phyloP scores from a whole-genome alignment of 1,284 basidiomycete genomes.

The Ceratobasidium sp. region DNA sequence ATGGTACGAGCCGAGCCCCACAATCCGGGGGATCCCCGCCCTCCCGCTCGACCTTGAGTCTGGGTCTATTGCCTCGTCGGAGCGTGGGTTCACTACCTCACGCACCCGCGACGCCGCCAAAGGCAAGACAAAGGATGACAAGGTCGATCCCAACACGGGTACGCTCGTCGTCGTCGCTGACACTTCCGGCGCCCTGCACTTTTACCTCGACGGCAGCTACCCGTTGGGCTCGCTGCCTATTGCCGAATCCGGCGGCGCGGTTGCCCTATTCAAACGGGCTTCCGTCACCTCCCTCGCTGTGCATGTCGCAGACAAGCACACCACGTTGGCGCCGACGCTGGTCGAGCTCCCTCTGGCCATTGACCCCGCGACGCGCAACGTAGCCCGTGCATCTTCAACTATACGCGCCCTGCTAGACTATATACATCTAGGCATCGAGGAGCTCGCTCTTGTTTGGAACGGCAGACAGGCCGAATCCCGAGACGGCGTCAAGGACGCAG shows the following conservation, averaged over 20 bases:
- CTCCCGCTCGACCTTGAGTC: slow-evolving; percentile 67
- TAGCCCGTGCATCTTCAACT: slow-evolving; percentile 77
- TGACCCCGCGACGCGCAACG: slow-evolving; percentile 69
- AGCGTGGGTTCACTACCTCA: slow-evolving; percentile 30
- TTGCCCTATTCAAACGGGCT: slow-evolving; percentile 28
- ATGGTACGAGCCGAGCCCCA: slow-evolving; percentile 63
- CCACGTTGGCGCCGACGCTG: slow-evolving; percentile 63
- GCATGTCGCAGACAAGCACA: slow-evolving; percentile 49
- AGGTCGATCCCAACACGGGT: slow-evolving; percentile 69
- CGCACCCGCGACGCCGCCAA: slow-evolving; percentile 52
- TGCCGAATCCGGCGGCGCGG: slow-evolving; percentile 54
- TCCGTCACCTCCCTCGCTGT: slow-evolving; percentile 41
- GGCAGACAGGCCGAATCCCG: slow-evolving; percentile 67
- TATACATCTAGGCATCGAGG: slow-evolving; percentile 73
- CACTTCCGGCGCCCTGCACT: slow-evolving; percentile 68
- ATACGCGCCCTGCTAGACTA: slow-evolving; percentile 79
- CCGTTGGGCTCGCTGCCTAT: slow-evolving; percentile 74
- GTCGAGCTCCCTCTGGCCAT: slow-evolving; percentile 71
- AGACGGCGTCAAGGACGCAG: slow-evolving; percentile 75
- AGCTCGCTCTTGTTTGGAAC: slow-evolving; percentile 78
- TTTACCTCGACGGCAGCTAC: slow-evolving; percentile 84
- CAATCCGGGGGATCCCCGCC: slow-evolving; percentile 76
- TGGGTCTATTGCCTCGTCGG: slow-evolving; percentile 67
- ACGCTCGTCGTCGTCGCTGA: slow-evolving; percentile 75
- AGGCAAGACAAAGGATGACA: slow-evolving; percentile 59